These are phyloP conservation scores for Akanthomyces lecanii DNA, from an alignment of 2,329 filamentous ascomycete species.

Conservation along the genomic window DNA sequence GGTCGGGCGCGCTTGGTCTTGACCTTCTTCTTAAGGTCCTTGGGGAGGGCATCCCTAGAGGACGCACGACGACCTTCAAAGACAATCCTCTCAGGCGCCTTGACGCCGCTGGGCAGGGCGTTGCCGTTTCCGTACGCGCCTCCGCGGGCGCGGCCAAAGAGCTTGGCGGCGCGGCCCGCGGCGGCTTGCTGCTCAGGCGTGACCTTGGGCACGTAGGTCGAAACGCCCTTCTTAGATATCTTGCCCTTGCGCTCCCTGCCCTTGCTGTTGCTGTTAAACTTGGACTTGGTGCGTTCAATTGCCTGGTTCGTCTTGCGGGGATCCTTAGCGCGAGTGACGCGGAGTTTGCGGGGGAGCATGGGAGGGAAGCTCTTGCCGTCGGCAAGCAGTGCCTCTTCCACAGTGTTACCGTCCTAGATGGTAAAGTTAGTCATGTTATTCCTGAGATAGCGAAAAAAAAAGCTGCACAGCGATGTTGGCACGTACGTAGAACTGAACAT, in stretches of 20 bases:
- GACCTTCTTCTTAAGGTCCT: constrained; percentile 51
- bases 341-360: constrained; percentile 82
- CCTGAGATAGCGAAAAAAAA: not conserved
- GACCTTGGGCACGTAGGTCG: constrained; percentile 64
- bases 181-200: constrained; percentile 66
- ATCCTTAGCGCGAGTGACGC: constrained; percentile 82
- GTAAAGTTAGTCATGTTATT: constrained; percentile 16
- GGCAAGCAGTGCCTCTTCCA: constrained; percentile 84
- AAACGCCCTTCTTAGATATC: constrained; percentile 26
- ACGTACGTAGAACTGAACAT: constrained; percentile 83
- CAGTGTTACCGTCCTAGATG: constrained; percentile 70
- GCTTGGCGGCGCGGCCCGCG: constrained; percentile 67
- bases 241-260: not conserved
- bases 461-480: not conserved
- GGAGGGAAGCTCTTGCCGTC: constrained; percentile 92
- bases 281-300: constrained; percentile 30
- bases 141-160: constrained; percentile 61
- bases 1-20: constrained; percentile 42
- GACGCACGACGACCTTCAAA: constrained; percentile 78
- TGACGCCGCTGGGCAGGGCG: constrained; percentile 32
- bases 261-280: constrained; percentile 28
- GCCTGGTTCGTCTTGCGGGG: constrained; percentile 55
- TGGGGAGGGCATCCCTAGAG: constrained; percentile 59
- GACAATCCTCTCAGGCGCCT: constrained; percentile 66
- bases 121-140: constrained; percentile 42